Evolutionary conservation across 257 asterid species (phyloP).

Genomic region (Leptodermis oblonga): DNA sequence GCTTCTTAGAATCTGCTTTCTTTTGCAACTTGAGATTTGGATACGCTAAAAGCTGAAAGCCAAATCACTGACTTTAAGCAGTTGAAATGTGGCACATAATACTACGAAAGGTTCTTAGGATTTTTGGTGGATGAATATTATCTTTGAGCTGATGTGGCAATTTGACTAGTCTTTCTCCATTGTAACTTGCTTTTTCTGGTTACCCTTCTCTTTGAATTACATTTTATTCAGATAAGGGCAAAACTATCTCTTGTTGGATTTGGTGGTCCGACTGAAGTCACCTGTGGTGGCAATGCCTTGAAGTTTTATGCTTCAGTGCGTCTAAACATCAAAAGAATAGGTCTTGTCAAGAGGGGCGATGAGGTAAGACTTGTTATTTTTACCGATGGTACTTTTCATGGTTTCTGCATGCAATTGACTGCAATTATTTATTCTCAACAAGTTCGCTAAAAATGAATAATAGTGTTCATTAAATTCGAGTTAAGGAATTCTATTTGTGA

Average conservation of each 20-base stretch:
- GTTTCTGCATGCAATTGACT: too few relatives aligned
- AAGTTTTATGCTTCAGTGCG: constrained; percentile 97
- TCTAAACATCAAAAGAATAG: constrained; percentile 75
- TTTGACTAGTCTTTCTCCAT: neutral
- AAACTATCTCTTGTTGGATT: constrained; percentile 75
- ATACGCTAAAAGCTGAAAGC: neutral
- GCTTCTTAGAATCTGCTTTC: neutral
- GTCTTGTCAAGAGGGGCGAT: constrained; percentile 80
- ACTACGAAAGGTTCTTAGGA: neutral
- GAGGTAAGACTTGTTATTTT: constrained; percentile 74
- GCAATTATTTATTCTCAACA: neutral
- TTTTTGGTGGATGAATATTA: neutral
- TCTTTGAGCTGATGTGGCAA: neutral
- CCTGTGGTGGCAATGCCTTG: constrained; percentile 99
- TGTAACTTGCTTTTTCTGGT: constrained; percentile 3
- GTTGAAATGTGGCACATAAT: neutral
- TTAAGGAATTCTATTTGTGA: neutral
- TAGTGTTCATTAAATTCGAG: neutral
- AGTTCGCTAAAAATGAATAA: neutral
- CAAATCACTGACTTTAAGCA: neutral
- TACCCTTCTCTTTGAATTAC: neutral
- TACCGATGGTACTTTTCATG: too few relatives aligned
- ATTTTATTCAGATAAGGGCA: constrained; percentile 57
- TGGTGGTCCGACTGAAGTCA: constrained; percentile 90
- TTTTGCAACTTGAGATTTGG: neutral